These are phyloP conservation scores for Phanerochaete carnosa DNA, from an alignment of 768 basidiomycete genomes.

Conservation along the genomic window DNA sequence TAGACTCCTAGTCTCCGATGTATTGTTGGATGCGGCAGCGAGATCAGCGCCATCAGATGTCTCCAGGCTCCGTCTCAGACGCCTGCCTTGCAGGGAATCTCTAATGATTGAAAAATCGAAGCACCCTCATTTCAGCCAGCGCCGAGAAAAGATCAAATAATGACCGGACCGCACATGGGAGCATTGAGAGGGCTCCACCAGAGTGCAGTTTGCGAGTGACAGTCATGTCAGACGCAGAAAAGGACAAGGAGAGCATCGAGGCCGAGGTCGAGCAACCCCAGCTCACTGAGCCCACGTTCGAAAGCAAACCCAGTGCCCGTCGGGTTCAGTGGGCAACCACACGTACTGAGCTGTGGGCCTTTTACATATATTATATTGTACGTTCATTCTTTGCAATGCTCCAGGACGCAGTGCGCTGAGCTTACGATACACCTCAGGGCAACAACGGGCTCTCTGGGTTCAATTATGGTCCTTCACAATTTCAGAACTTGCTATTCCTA, in stretches of 20 bases:
- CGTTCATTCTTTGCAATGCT: background rate
- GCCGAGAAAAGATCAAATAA: background rate
- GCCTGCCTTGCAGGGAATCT: background rate
- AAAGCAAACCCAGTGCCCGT: background rate
- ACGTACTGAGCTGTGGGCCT: slow-evolving; percentile 36
- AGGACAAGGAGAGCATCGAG: background rate
- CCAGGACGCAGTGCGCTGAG: background rate
- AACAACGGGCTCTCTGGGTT: slow-evolving; percentile 69
- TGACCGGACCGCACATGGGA: background rate
- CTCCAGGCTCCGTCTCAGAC: background rate
- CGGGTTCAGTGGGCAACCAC: slow-evolving; percentile 35
- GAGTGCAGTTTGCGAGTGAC: background rate
- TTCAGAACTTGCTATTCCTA: slow-evolving; percentile 68
- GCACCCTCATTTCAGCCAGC: background rate
- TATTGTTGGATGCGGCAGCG: background rate
- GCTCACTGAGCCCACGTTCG: background rate
- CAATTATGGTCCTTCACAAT: slow-evolving; percentile 73
- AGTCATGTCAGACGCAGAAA: background rate
- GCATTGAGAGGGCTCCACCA: background rate
- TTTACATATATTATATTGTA: slow-evolving; percentile 29
- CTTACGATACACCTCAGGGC: slow-evolving; percentile 33
- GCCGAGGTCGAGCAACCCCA: background rate
- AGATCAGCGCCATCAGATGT: background rate
- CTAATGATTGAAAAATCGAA: background rate
- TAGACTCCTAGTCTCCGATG: background rate